These are phyloP conservation scores for Phytophthora agathidicida DNA, from an alignment of 352 stramenopile species.

Conservation along the genomic window DNA sequence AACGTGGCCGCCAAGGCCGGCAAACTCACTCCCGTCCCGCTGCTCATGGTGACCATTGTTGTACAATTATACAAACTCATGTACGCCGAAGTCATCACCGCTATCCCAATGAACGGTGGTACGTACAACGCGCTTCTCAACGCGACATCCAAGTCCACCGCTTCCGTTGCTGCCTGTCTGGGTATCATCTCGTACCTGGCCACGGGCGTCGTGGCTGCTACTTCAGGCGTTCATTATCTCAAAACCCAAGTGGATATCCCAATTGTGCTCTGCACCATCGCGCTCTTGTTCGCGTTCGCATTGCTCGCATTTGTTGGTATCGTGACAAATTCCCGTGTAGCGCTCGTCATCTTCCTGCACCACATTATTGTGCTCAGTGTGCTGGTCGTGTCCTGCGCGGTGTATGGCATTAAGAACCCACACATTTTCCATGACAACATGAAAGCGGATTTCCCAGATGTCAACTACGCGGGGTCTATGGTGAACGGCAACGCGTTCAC, in stretches of 20 bases:
- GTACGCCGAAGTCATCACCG: constrained; percentile 87
- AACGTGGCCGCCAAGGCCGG: constrained; percentile 52
- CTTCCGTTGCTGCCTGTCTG: constrained; percentile 76
- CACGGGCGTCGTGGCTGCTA: constrained; percentile 66
- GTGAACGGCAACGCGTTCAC: constrained; percentile 41
- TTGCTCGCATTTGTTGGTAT: constrained; percentile 78
- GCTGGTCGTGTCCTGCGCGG: constrained; percentile 46
- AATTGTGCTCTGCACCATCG: constrained; percentile 40
- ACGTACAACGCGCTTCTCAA: constrained; percentile 91
- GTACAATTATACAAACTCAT: constrained; percentile 72
- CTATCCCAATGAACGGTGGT: constrained; percentile 87
- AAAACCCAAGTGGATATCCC: constrained; percentile 61
- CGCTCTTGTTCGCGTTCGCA: constrained; percentile 78
- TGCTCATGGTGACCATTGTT: constrained; percentile 68
- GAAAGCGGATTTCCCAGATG: constrained; percentile 47
- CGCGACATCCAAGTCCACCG: constrained; percentile 83
- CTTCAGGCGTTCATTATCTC: constrained; percentile 78
- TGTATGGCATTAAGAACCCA: constrained; percentile 62
- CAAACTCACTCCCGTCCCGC: constrained; percentile 76
- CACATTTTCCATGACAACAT: constrained; percentile 70
- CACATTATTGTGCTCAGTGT: constrained; percentile 74
- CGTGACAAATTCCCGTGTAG: constrained; percentile 73
- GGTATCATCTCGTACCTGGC: constrained; percentile 90
- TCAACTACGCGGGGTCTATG: constrained; percentile 55
- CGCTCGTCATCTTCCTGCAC: constrained; percentile 76